A percentile compares a stretch with the other conserved stretches of the same genome.
Evolutionary conservation across 1,284 basidiomycete species (phyloP).

Genomic region (Boletus mariae): DNA sequence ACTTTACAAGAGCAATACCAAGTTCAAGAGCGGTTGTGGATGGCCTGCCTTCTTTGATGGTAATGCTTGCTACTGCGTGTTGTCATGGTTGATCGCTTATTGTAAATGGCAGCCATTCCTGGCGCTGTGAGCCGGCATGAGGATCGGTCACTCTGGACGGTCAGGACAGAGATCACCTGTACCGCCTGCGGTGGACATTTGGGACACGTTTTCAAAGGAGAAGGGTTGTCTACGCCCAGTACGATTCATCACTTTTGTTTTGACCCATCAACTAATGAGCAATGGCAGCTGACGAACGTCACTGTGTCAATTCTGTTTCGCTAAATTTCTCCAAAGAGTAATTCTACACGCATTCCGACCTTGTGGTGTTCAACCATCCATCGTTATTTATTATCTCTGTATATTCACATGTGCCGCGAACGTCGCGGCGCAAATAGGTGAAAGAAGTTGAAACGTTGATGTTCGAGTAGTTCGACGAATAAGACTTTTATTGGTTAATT

Average conservation of each 20-base stretch:
- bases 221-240: constrained; percentile 77
- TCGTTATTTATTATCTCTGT: background rate
- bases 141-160: constrained; percentile 55
- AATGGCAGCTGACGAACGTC: constrained; percentile 70
- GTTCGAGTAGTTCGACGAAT: background rate
- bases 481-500: constrained; percentile 13
- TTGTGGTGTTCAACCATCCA: background rate
- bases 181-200: constrained; percentile 87
- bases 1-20: constrained; percentile 84
- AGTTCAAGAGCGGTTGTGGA: constrained; percentile 91
- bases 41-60: constrained; percentile 98
- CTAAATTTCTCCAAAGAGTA: constrained; percentile 63
- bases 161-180: constrained; percentile 75
- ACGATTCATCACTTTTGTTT: constrained; percentile 24
- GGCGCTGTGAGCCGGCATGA: constrained; percentile 80
- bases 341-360: background rate
- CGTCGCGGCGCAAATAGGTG: background rate
- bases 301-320: constrained; percentile 90
- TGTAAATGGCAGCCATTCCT: constrained; percentile 63
- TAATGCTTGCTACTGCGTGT: constrained; percentile 26
- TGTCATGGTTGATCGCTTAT: constrained; percentile 9
- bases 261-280: constrained; percentile 14
- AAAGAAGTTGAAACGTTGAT: background rate
- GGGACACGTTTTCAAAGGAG: constrained; percentile 92
- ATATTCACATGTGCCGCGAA: too few species aligned